Base-by-base conservation (phyloP, 129 eudicot genomes). In the Chrysanthemum seticuspe region DNA sequence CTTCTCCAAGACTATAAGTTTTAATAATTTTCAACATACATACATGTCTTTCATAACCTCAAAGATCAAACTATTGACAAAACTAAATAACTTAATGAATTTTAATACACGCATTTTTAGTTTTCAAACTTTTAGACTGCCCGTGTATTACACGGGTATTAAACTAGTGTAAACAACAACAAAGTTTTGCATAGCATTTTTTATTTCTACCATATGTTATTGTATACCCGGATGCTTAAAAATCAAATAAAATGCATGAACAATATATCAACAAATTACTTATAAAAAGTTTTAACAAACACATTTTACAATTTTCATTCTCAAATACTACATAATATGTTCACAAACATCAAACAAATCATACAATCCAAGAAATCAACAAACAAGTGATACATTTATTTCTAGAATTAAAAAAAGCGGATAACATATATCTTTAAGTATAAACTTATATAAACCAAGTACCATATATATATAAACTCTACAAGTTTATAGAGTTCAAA, bases 401-500 rank as follows among this genome's bases (percentile, higher is more conserved):
- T 59, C 1, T 21, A 18, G 31, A 18, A 16, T 27, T 56, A 15
- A 57, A 57, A 57, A 36, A 12, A 16, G 27, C 51, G 15, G 53
- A 29, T 34, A 59, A 51, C 64, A 71, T n/a, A 66, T 58, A 62
- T 29, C 15, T 18, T 65, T 15, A 61, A 6, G 63, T 59, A 27
- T 77, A 59, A 67, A 68, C 1, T 36, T 74, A 64, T 74, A 74
- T 63, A 76, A 3, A 56, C 12, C 14, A 31, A 50, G 48, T 40
- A 40, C 47, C 47, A 40, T 54, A 65, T 31, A 36, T 66, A 67
- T 54, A 40, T 40, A 65, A 40, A 40, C 47, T 40, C 47, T 40
- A 12, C 5, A 12, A 5, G 7, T 4, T 62, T 0, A 18, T 29
- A 13, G 59, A 62, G 74, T 56, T 65, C 73, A 87, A 76, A 85